Evolutionary conservation across 495 filamentous ascomycete genomes (phyloP), one percentile per base, ranked within the genome.

Genomic region (Bombardia bombarda): DNA sequence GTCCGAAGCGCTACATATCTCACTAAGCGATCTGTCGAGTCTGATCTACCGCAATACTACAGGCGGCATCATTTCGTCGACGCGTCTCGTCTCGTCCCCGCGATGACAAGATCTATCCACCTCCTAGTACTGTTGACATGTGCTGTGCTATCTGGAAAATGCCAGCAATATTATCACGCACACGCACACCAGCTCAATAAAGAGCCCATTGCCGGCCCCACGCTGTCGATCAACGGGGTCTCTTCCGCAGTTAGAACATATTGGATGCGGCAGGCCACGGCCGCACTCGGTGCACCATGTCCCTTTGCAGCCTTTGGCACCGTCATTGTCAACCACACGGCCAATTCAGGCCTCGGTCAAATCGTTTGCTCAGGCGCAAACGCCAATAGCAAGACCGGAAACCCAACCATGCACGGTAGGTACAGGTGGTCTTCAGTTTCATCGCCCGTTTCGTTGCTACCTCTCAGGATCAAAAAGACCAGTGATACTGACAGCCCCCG

Each of bases 281-380:
- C 60, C 4, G 70, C 68, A 8, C 61, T 77, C n/a, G 47, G 43
- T 12, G 64, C 62, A 4, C 69, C 73, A 1, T 79, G 73, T 45
- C 69, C 68, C 0, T 70, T 64, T 43, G 65, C 61, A 16, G 63
- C 73, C 2, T 79, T 78, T 52, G 73, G 67, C 1, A 61, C 65
- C 7, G 69, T 68, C 13, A 69, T 79, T 43, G 74, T 78, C 4
- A 79, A 79, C 56, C 73, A 74, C 31, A 69, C 66, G 8, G 59
- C 45, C 14, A 49, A 32, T 4, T 44, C 54, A 19, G 49, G 41
- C 1, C 38, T 60, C 7, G 69, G 72, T 7, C 53, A 71, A n/a
- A 54, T 74, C 0, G 50, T 76, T 18, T 76, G 70, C 47, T 62
- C 62, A 14, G 65, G 72, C 6, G 57, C 58, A 18, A 78, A 76